Percentiles rank a stretch among this genome's conserved stretches.
Evolutionary conservation across 306 rosid species (phyloP).

Genomic region (Prinsepia uniflora): DNA sequence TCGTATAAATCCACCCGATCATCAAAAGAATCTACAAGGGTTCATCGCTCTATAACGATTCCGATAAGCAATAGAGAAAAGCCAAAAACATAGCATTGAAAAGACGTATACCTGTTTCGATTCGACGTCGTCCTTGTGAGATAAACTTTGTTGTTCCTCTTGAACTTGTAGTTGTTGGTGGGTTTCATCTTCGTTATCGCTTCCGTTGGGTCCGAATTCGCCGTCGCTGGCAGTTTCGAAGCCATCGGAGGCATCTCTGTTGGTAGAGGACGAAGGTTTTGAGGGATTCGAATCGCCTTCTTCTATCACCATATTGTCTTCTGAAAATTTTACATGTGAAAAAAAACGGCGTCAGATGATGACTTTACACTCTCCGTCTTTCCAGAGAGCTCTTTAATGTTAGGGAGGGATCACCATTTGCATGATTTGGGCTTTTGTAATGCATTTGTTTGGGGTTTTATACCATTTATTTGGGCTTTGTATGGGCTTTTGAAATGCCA

Average conservation of each 20-base stretch:
- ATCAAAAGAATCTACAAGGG: too few relatives aligned
- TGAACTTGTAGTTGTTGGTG: neutral
- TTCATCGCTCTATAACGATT: neutral
- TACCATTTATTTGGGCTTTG: too few relatives aligned
- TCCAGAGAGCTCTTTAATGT: too few relatives aligned
- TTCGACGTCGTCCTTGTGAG: neutral
- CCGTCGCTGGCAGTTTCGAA: conserved; percentile 62
- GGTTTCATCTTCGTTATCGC: conserved; percentile 16
- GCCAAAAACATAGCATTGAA: neutral
- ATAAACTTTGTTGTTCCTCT: neutral
- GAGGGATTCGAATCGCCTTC: conserved; percentile 16
- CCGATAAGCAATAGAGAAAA: neutral
- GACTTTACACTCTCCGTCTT: too few relatives aligned
- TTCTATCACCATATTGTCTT: conserved; percentile 20
- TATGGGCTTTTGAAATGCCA: too few relatives aligned
- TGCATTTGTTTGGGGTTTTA: too few relatives aligned
- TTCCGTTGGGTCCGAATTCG: conserved; percentile 35
- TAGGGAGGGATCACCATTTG: too few relatives aligned
- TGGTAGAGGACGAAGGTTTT: conserved; percentile 19
- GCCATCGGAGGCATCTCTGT: conserved; percentile 37
- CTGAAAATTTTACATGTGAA: too few relatives aligned
- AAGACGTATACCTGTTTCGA: conserved; percentile 9
- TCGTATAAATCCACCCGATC: neutral
- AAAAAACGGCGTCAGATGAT: too few relatives aligned
- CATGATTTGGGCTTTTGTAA: too few relatives aligned